Base-by-base conservation (phyloP, 2,329 filamentous ascomycete genomes). In the Emericellopsis atlantica region DNA sequence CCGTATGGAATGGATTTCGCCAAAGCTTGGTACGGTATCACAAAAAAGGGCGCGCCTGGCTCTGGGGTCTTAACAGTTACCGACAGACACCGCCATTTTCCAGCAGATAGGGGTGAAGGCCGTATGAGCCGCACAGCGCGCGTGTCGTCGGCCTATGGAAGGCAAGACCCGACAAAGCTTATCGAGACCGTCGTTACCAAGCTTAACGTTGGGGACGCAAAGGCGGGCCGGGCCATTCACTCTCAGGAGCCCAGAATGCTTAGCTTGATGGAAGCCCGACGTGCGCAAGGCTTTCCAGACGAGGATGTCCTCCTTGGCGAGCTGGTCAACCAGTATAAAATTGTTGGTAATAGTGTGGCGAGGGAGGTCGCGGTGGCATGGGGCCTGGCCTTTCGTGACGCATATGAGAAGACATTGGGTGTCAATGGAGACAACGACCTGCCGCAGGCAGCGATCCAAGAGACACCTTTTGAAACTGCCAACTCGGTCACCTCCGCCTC, bases 271-370 rank as follows among this genome's bases (percentile, higher is more conserved):
- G 86, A 92, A 55, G 73, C 69, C 0, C 62, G 81, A 2, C 65
- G 82, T 2, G 80, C 78, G 0, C 85, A 92, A 54, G 81, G 82
- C 0, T 77, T 83, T 33, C 75, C 67, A 0, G 82, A 90, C 42
- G 47, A 77, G 6, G 85, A 90, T 43, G 70, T 89, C 0, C 55
- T 93, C 1, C 56, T 89, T 1, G 84, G 84, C 0, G 51, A 41
- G 0, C 55, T 69, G 0, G 9, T 32, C 0, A 61, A 77, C 2
- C 79, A 85, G 51, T 79, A 74, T 61, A 72, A 69, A 41, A 74
- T 85, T 16, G 66, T 89, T 0, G 86, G 86, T 0, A 93, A 93
- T 55, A 84, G 79, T 23, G 85, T 93, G 0, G 75, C 84, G 3
- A 65, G 84, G 8, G 72, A 76, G 21, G 72, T 85, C 1, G 74